phyloP scores from a whole-genome alignment of 2,329 filamentous ascomycete genomes.

The Neospermospora avenae region DNA sequence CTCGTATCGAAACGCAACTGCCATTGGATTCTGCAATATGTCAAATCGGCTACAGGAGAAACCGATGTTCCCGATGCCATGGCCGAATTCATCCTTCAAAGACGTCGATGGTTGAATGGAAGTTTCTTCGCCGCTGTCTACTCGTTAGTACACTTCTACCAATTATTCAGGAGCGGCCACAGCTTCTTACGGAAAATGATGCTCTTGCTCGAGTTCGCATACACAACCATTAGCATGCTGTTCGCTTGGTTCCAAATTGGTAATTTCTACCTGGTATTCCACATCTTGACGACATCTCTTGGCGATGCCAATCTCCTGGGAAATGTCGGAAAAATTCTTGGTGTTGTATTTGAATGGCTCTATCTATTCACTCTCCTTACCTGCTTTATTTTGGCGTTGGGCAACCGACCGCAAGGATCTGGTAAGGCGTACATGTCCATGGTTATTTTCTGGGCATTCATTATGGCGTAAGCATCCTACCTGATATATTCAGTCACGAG shows the following conservation, averaged over 20 bases:
- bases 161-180: constrained; percentile 92
- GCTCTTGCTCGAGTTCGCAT: constrained; percentile 89
- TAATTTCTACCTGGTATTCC: constrained; percentile 99
- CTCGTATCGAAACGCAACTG: constrained; percentile 96
- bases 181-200: constrained; percentile 81
- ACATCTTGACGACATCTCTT: constrained; percentile 87
- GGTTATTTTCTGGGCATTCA: constrained; percentile 96
- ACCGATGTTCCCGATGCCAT: constrained; percentile 95
- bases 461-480: constrained; percentile 72
- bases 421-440: constrained; percentile 93
- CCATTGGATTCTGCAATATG: constrained; percentile 95
- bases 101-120: constrained; percentile 95
- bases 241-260: constrained; percentile 98
- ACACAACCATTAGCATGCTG: constrained; percentile 94
- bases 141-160: constrained; percentile 89
- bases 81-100: constrained; percentile 91
- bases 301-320: constrained; percentile 68
- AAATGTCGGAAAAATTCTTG: constrained; percentile 72
- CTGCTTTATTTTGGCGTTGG: constrained; percentile 91
- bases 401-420: constrained; percentile 91
- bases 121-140: constrained; percentile 98
- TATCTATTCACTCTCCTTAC: constrained; percentile 90
- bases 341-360: constrained; percentile 92
- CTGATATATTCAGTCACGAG: background rate
- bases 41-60: constrained; percentile 95